phyloP scores from a whole-genome alignment of 2,329 filamentous ascomycete genomes.

The Botrytis pseudocinerea region DNA sequence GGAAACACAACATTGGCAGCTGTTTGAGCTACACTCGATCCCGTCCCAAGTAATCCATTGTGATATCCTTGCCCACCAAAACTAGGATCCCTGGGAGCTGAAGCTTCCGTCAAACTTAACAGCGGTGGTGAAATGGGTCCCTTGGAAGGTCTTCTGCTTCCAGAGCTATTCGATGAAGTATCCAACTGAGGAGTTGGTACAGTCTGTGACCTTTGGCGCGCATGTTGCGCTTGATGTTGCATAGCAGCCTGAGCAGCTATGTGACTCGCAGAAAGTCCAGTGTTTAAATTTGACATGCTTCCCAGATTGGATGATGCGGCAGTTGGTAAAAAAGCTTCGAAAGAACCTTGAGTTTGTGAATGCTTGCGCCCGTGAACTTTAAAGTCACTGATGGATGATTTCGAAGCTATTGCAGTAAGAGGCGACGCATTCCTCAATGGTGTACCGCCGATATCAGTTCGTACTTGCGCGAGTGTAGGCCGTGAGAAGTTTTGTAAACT shows the following conservation, averaged over 20 bases:
- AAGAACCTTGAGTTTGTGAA: conserved; percentile 73
- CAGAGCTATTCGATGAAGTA: conserved; percentile 29
- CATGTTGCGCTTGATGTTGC: conserved; percentile 54
- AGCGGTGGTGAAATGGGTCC: conserved; percentile 62
- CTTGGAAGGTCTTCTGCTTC: conserved; percentile 37
- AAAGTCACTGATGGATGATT: conserved; percentile 39
- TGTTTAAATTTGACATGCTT: conserved; percentile 41
- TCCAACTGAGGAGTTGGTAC: conserved; percentile 55
- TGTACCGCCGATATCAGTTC: conserved; percentile 27
- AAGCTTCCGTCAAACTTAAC: conserved; percentile 65
- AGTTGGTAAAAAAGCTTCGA: conserved; percentile 71
- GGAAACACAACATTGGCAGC: conserved; percentile 72
- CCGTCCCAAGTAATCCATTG: conserved; percentile 61
- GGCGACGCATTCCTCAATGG: conserved; percentile 45
- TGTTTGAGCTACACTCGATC: conserved; percentile 65
- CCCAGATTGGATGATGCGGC: conserved; percentile 44
- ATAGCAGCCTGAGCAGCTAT: conserved; percentile 79
- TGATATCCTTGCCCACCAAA: conserved; percentile 54
- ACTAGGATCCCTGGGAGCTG: conserved; percentile 57
- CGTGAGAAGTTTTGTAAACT: conserved; percentile 58
- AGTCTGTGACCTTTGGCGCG: conserved; percentile 71
- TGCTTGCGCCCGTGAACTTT: conserved; percentile 61
- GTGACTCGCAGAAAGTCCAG: conserved; percentile 63
- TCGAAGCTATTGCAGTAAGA: conserved; percentile 46
- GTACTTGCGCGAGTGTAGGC: conserved; percentile 43